Evolutionary conservation across 202 grass and related monocot species (phyloP).

Genomic region (Carex sylvatica): DNA sequence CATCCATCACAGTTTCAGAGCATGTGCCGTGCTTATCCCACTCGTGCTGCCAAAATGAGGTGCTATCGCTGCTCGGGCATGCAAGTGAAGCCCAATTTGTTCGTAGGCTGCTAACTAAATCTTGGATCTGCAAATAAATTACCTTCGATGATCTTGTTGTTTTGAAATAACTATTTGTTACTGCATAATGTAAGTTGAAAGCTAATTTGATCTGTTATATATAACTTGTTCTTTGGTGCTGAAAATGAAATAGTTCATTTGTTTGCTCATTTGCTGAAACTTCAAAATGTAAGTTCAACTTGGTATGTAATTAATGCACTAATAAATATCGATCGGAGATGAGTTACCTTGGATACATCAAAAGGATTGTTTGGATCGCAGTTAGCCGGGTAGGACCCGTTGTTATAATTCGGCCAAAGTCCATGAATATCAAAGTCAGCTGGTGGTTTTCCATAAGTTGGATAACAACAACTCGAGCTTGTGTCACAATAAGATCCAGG

Average conservation of each 20-base stretch:
- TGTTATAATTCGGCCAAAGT: not conserved
- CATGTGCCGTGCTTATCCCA: no score
- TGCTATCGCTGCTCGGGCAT: no score
- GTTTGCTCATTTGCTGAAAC: no score
- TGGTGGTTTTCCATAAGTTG: constrained; percentile 6
- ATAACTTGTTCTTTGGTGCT: not conserved
- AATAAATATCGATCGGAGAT: no score
- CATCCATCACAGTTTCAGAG: no score
- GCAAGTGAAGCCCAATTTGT: no score
- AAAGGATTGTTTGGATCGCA: constrained; percentile 3
- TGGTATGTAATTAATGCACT: no score
- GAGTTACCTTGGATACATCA: not conserved
- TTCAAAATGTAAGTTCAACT: no score
- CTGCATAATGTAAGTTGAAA: not conserved
- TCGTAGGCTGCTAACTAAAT: no score
- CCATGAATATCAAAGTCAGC: not conserved
- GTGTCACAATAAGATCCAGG: not conserved
- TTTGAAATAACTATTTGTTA: not conserved
- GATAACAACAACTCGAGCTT: not conserved
- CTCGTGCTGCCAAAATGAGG: no score
- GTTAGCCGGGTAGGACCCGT: not conserved
- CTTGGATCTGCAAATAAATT: no score
- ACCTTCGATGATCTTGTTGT: not conserved
- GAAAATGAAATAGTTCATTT: no score
- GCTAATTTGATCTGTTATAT: not conserved